These are phyloP conservation scores for Talaromyces liani DNA, from an alignment of 495 filamentous ascomycete genomes.

Conservation along the genomic window DNA sequence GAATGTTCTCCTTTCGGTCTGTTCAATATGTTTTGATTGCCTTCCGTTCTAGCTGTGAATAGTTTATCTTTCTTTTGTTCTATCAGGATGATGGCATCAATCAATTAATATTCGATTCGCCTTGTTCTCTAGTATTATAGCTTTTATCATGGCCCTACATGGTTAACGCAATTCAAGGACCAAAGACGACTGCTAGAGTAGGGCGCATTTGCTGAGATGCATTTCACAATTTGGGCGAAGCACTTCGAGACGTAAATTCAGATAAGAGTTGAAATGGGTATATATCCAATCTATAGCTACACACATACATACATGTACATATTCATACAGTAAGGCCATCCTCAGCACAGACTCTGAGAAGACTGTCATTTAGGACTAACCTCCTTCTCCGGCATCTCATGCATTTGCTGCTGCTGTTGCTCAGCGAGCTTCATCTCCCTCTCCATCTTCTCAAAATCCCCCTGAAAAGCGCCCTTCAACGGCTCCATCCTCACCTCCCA, in stretches of 20 bases:
- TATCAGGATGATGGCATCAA: background rate
- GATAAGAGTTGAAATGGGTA: constrained; percentile 2
- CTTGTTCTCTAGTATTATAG: background rate
- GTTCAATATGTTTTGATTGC: constrained; percentile 5
- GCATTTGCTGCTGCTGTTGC: constrained; percentile 20
- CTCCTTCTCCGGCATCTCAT: background rate
- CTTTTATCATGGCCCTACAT: no score
- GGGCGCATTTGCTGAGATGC: no score
- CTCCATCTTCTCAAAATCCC: constrained; percentile 53
- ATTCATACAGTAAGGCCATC: no score
- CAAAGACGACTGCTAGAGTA: no score
- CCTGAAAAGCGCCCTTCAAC: constrained; percentile 44
- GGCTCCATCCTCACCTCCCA: constrained; percentile 62
- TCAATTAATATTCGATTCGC: background rate
- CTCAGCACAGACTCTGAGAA: no score
- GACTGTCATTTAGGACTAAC: background rate
- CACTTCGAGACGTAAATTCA: no score
- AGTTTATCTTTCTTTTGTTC: background rate
- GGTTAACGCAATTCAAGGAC: no score
- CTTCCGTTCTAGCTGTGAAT: constrained; percentile 3
- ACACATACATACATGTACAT: constrained; percentile 1
- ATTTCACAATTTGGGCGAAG: no score
- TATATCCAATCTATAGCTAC: background rate
- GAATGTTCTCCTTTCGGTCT: background rate
- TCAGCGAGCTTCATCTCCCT: constrained; percentile 42